A percentile compares a stretch with the other conserved stretches of the same genome.
Evolutionary conservation across 1,139 yeast genomes (phyloP).

Genomic region (Kodamaea anthophila): DNA sequence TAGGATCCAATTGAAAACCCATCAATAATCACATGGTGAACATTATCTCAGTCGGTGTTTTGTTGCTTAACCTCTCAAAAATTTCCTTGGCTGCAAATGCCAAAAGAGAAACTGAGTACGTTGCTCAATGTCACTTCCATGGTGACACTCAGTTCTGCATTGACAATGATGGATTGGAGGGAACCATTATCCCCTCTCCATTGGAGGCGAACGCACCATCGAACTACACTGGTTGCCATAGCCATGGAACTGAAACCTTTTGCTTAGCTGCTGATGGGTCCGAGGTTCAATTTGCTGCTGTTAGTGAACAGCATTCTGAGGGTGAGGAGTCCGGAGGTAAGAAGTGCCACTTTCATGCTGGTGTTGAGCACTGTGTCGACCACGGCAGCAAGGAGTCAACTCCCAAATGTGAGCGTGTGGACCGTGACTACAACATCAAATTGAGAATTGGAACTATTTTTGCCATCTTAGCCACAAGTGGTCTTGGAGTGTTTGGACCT

Average conservation of each 20-base stretch:
- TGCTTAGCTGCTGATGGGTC: conserved; percentile 4
- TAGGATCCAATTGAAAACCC: neutral
- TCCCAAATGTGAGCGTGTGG: conserved; percentile 14
- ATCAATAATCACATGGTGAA: neutral
- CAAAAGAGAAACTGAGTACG: conserved; percentile 1
- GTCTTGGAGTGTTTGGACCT: conserved; percentile 25
- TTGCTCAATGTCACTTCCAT: conserved; percentile 27
- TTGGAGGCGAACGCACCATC: conserved; percentile 14
- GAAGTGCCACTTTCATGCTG: conserved; percentile 35
- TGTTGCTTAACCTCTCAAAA: neutral
- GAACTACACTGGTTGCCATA: conserved; percentile 24
- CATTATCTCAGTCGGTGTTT: neutral
- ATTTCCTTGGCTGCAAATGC: neutral
- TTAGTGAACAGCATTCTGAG: neutral
- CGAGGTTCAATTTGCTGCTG: conserved; percentile 7
- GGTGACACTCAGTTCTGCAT: conserved; percentile 20
- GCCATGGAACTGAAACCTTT: conserved; percentile 14
- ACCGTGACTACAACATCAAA: conserved; percentile 23
- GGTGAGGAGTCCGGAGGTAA: conserved; percentile 3
- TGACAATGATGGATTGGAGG: conserved; percentile 24
- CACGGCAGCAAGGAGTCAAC: conserved; percentile 5
- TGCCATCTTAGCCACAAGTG: conserved; percentile 25
- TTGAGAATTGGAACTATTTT: conserved; percentile 25
- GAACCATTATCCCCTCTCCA: conserved; percentile 24
- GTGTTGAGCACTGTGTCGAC: conserved; percentile 32